phyloP scores from a whole-genome alignment of 192 early-diverging fungal species.

The Coemansia guatemalensis region DNA sequence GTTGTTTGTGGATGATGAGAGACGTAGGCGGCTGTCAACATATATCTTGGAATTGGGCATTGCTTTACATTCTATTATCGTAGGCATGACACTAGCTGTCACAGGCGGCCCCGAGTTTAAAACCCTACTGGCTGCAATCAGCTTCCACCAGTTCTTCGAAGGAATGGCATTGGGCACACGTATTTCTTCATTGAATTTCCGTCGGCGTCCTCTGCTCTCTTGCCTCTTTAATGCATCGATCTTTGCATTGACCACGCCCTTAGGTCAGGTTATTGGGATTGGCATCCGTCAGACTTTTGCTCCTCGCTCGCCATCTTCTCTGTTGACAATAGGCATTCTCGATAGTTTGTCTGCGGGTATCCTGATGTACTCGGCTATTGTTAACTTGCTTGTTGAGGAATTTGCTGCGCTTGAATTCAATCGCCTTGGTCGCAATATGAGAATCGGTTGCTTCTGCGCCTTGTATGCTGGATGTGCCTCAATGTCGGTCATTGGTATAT shows the following conservation, averaged over 20 bases:
- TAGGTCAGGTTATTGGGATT: constrained; percentile 81
- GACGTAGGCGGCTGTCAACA: constrained; percentile 55
- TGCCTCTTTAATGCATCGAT: constrained; percentile 58
- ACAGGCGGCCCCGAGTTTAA: constrained; percentile 58
- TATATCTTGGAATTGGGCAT: constrained; percentile 80
- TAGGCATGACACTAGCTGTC: constrained; percentile 68
- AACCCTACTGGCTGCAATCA: constrained; percentile 62
- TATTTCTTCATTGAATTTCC: constrained; percentile 57
- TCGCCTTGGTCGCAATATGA: constrained; percentile 18
- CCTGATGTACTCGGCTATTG: constrained; percentile 74
- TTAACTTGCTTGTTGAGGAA: constrained; percentile 72
- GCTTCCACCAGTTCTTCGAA: constrained; percentile 79
- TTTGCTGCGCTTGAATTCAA: constrained; percentile 59
- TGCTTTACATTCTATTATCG: constrained; percentile 72
- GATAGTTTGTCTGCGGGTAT: constrained; percentile 82
- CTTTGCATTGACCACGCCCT: constrained; percentile 78
- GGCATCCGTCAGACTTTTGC: constrained; percentile 64
- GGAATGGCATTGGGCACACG: constrained; percentile 75
- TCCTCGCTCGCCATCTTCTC: constrained; percentile 49
- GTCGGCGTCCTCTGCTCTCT: constrained; percentile 29
- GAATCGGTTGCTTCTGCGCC: constrained; percentile 56
- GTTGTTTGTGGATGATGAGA: constrained; percentile 14
- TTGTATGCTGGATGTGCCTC: constrained; percentile 70
- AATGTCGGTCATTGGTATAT: constrained; percentile 81
- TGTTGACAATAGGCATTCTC: constrained; percentile 74